phyloP scores from a whole-genome alignment of 202 grass and related monocot species.

The Dendrocalamus latiflorus region DNA sequence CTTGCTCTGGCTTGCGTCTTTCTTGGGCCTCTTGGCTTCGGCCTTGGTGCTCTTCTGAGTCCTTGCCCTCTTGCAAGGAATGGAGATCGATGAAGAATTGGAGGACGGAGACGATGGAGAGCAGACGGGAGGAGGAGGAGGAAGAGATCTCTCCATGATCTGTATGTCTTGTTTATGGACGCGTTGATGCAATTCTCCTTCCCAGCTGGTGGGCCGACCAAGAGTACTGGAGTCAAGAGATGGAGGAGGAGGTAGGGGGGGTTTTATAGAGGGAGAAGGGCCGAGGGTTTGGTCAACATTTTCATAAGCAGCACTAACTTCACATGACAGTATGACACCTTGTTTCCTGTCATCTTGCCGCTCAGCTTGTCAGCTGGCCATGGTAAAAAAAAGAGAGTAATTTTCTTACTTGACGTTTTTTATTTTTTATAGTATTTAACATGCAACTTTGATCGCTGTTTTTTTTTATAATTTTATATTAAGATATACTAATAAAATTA shows the following conservation, averaged over 20 bases:
- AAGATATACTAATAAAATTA: too few species aligned
- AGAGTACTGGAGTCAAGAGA: background rate
- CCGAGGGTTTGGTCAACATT: background rate
- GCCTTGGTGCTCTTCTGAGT: slow-evolving; percentile 14
- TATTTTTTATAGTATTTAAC: too few species aligned
- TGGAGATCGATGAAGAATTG: slow-evolving; percentile 33
- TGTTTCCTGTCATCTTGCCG: background rate
- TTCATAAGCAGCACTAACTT: background rate
- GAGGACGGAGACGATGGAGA: slow-evolving; percentile 29
- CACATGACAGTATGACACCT: background rate
- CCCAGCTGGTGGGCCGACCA: background rate
- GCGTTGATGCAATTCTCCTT: background rate
- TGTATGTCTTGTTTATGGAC: background rate
- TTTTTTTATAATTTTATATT: too few species aligned
- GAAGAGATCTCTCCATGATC: slow-evolving; percentile 30
- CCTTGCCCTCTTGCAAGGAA: slow-evolving; percentile 12
- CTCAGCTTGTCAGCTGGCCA: background rate
- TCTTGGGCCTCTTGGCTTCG: slow-evolving; percentile 60
- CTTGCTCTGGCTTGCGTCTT: slow-evolving; percentile 8
- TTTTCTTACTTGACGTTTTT: too few species aligned
- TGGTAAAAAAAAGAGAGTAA: background rate
- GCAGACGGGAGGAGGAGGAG: background rate
- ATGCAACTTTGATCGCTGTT: too few species aligned
- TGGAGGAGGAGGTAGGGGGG: background rate
- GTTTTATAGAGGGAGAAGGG: background rate